These are phyloP conservation scores for Cenococcum geophilum DNA, from an alignment of 495 filamentous ascomycete genomes.

Conservation along the genomic window DNA sequence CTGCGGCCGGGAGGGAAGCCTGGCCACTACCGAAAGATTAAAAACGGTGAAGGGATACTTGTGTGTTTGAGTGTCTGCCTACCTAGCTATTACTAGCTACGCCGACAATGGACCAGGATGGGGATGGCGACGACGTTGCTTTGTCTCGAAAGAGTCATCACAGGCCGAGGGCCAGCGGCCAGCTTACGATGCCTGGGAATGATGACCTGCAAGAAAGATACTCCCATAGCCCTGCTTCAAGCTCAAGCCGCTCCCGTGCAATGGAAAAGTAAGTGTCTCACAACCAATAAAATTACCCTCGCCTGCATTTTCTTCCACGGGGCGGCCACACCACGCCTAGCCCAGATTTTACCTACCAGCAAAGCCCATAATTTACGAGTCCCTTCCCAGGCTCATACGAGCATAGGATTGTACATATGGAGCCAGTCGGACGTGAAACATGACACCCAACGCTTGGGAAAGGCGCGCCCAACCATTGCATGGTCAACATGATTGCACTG, in stretches of 20 bases:
- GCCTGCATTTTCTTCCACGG: background rate
- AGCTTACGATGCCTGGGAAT: no score
- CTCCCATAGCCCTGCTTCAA: background rate
- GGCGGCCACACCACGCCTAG: no score
- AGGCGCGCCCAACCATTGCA: background rate
- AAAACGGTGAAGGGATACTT: no score
- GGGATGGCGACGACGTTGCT: background rate
- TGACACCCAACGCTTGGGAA: background rate
- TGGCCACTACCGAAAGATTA: no score
- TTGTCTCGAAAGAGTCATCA: no score
- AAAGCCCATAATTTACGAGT: no score
- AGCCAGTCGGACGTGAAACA: background rate
- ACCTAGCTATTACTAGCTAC: background rate
- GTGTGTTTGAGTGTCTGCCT: no score
- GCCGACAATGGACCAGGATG: constrained; percentile 3
- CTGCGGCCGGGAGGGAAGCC: no score
- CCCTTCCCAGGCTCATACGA: no score
- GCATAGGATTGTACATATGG: no score
- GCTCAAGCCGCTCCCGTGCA: background rate
- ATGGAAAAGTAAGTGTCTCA: background rate
- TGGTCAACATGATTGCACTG: background rate
- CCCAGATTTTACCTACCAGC: no score
- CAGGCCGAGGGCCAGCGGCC: no score
- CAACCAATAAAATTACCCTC: background rate
- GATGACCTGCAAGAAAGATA: background rate